Evolutionary conservation across 768 basidiomycete genomes (phyloP).

Genomic region (Kwoniella dejecticola): DNA sequence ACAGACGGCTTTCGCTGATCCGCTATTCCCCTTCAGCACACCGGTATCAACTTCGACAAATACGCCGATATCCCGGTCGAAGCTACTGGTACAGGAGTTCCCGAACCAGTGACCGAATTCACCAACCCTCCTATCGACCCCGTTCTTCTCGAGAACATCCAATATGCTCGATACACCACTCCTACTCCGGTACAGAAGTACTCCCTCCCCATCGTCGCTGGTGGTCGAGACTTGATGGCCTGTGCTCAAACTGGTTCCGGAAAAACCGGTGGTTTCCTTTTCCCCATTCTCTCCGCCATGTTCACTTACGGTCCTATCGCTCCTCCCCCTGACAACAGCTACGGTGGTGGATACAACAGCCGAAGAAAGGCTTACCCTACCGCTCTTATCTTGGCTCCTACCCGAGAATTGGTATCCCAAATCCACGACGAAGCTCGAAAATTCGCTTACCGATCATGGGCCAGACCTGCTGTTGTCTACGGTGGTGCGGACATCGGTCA

Average conservation of each 20-base stretch:
- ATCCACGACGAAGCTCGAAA: constrained; percentile 99
- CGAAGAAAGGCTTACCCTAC: constrained; percentile 91
- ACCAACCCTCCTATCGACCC: constrained; percentile 86
- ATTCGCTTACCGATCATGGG: constrained; percentile 99
- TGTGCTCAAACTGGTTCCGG: constrained; percentile 91
- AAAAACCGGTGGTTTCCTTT: constrained; percentile 98
- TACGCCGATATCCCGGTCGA: constrained; percentile 99
- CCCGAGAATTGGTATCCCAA: constrained; percentile 97
- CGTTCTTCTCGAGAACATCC: constrained; percentile 92
- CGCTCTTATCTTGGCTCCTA: constrained; percentile 95
- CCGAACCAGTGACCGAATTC: constrained; percentile 87
- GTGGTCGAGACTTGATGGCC: constrained; percentile 61
- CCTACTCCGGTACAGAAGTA: constrained; percentile 99
- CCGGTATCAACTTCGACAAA: constrained; percentile 99
- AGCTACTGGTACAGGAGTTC: constrained; percentile 95
- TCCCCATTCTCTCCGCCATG: constrained; percentile 94
- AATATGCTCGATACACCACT: constrained; percentile 84
- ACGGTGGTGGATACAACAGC: constrained; percentile 62
- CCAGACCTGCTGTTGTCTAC: constrained; percentile 96
- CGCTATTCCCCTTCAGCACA: constrained; percentile 66
- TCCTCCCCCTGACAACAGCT: constrained; percentile 62
- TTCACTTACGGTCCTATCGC: constrained; percentile 80
- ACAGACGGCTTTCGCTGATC: not conserved
- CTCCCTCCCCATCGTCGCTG: constrained; percentile 95
- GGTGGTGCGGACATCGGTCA: constrained; percentile 97